phyloP scores from a whole-genome alignment of 306 rosid species.

The Trifolium subterraneum region DNA sequence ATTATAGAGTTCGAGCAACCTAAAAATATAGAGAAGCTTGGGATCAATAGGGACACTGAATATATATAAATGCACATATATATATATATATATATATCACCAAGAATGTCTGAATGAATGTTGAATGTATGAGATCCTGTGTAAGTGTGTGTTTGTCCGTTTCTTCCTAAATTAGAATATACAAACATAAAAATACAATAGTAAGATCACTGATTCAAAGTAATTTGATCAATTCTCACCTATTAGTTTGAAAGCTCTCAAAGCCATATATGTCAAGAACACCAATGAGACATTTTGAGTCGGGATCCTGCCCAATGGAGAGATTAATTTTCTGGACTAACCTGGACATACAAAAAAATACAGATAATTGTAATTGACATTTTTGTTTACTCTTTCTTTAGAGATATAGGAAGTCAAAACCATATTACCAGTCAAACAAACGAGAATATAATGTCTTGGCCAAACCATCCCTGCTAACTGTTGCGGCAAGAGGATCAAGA shows the following conservation, averaged over 20 bases:
- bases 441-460: slow-evolving; percentile 89
- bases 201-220: slow-evolving; percentile 18
- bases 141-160: background rate
- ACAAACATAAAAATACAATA: slow-evolving; percentile 37
- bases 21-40: slow-evolving; percentile 20
- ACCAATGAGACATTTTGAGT: slow-evolving; percentile 77
- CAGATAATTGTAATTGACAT: slow-evolving; percentile 34
- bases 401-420: slow-evolving; percentile 28
- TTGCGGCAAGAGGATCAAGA: slow-evolving; percentile 79
- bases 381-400: slow-evolving; percentile 22
- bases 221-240: slow-evolving; percentile 53
- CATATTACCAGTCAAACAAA: slow-evolving; percentile 80
- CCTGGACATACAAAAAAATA: slow-evolving; percentile 64
- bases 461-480: slow-evolving; percentile 88
- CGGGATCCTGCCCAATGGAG: slow-evolving; percentile 87
- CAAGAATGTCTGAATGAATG: slow-evolving; percentile 24
- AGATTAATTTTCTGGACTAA: slow-evolving; percentile 83
- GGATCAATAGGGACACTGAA: slow-evolving; percentile 22
- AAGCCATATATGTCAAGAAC: slow-evolving; percentile 96
- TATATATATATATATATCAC: too few relatives aligned
- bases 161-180: slow-evolving; percentile 17
- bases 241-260: slow-evolving; percentile 81
- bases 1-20: slow-evolving; percentile 41
- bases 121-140: slow-evolving; percentile 28
- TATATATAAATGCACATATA: slow-evolving; percentile 15